A percentile compares a stretch with the other conserved stretches of the same genome.
Conservation (phyloP, 805 yeast genomes). For the Yarrowia porcina region DNA sequence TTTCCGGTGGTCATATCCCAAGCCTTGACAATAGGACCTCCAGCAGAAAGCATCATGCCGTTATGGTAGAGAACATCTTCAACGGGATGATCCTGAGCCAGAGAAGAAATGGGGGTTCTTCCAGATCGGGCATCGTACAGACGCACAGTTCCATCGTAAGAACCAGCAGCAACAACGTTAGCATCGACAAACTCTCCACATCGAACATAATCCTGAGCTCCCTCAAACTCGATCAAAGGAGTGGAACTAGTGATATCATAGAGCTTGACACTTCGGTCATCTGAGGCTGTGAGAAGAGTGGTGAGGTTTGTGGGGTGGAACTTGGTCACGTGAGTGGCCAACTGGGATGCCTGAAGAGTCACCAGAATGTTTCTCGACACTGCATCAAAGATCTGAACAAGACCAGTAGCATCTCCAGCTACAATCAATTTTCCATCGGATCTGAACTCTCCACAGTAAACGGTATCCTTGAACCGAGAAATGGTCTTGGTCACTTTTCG, state of each 20-base stretch:
- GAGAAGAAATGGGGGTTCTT: slow-evolving; percentile 55
- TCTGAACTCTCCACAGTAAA: slow-evolving; percentile 86
- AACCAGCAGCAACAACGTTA: slow-evolving; percentile 83
- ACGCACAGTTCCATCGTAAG: slow-evolving; percentile 85
- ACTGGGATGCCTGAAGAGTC: slow-evolving; percentile 75
- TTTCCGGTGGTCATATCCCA: slow-evolving; percentile 90
- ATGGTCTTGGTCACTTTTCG: slow-evolving; percentile 86
- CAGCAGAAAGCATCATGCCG: slow-evolving; percentile 76
- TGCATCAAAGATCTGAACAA: slow-evolving; percentile 87
- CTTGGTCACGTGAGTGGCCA: slow-evolving; percentile 90
- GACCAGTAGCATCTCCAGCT: slow-evolving; percentile 94
- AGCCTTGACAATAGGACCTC: slow-evolving; percentile 76
- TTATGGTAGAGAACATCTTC: slow-evolving; percentile 76
- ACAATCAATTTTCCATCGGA: slow-evolving; percentile 86
- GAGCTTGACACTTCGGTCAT: slow-evolving; percentile 79
- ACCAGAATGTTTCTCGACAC: slow-evolving; percentile 74
- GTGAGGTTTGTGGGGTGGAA: slow-evolving; percentile 78
- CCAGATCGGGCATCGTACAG: slow-evolving; percentile 72
- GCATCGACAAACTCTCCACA: slow-evolving; percentile 77
- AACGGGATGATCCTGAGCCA: slow-evolving; percentile 75
- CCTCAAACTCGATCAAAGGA: slow-evolving; percentile 68
- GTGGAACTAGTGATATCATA: slow-evolving; percentile 83
- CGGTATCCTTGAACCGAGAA: slow-evolving; percentile 84
- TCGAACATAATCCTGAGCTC: slow-evolving; percentile 85
- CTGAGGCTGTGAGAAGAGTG: slow-evolving; percentile 81